Evolutionary conservation across 768 basidiomycete species (phyloP), one percentile per base, ranked within the genome.

Genomic region (Termitomyces sp.): DNA sequence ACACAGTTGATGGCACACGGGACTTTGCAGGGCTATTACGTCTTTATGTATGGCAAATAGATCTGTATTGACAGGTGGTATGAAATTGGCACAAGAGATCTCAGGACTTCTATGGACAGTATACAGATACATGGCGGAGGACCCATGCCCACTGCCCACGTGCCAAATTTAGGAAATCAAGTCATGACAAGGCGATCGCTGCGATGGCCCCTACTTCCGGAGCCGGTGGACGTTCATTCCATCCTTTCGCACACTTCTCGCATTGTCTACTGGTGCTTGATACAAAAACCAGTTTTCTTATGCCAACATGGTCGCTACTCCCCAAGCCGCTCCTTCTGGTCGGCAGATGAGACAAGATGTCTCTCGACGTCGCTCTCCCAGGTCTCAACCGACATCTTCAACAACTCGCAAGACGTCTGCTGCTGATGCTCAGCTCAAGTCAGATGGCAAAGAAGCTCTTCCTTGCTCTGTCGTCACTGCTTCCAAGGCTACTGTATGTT

Each of bases 291-390:
- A 34, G 26, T 12, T 18, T 49, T 20, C 29, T 33, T 26, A 26
- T 31, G 18, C 24, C 10, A 9, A 28, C 18, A 60, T 64, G 63
- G 41, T 22, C n/a, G 36, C 37, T 31, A 13, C 52, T 20, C 24
- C 41, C 13, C 56, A 54, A 16, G 18, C 41, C 10, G 18, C 41
- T 46, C 41, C 58, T 56, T 29, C 55, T 52, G 42, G 51, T 37
- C 56, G n/a, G 54, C 56, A 56, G 46, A 29, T 53, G 2, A 51
- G 55, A 22, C 48, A 18, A 37, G 52, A 52, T 29, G 24, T 28
- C 28, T n/a, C 55, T 49, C 37, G 41, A 44, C 47, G 45, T 36
- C 31, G 39, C 28, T 6, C 41, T 5, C 15, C 44, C 20, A 62
- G 29, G 54, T 20, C 31, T 12, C 55, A 50, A 55, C 20, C 22